These are phyloP conservation scores for Hura crepitans DNA, from an alignment of 441 rosid genomes.

Conservation along the genomic window DNA sequence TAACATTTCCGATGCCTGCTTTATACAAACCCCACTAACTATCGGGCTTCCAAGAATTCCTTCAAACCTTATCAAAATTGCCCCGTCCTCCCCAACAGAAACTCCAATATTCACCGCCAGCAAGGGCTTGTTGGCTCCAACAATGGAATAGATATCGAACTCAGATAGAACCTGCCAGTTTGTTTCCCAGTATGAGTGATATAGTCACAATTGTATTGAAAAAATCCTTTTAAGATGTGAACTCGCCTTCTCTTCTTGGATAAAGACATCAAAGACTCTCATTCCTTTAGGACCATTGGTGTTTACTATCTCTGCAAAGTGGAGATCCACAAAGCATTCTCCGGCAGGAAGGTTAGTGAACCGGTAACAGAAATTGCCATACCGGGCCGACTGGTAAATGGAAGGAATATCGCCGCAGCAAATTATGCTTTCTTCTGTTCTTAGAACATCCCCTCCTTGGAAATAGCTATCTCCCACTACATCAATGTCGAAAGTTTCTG, in stretches of 20 bases:
- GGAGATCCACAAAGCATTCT: conserved; percentile 63
- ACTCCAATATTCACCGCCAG: conserved; percentile 54
- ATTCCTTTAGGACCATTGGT: conserved; percentile 81
- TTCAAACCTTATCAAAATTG: conserved; percentile 50
- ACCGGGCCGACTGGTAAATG: conserved; percentile 67
- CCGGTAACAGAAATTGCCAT: conserved; percentile 58
- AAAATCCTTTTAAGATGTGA: not conserved
- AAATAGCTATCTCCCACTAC: conserved; percentile 45
- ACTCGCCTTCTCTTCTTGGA: conserved; percentile 82
- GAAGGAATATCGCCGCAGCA: conserved; percentile 62
- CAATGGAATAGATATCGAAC: conserved; percentile 64
- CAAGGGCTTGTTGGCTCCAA: conserved; percentile 73
- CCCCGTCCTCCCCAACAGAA: conserved; percentile 49
- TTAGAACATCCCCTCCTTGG: conserved; percentile 59
- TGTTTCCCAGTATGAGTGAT: not conserved
- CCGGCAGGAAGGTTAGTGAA: conserved; percentile 45
- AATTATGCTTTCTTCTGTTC: conserved; percentile 53
- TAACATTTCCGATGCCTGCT: conserved; percentile 44
- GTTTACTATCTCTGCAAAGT: conserved; percentile 72
- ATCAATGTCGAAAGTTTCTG: conserved; percentile 26
- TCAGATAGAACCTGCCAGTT: conserved; percentile 64
- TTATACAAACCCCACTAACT: conserved; percentile 63
- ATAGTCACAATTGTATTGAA: not conserved
- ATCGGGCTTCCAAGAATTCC: conserved; percentile 72
- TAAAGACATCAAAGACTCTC: conserved; percentile 68